Evolutionary conservation across 2,329 filamentous ascomycete genomes (phyloP).

Genomic region (Aphanoascus verrucosus): DNA sequence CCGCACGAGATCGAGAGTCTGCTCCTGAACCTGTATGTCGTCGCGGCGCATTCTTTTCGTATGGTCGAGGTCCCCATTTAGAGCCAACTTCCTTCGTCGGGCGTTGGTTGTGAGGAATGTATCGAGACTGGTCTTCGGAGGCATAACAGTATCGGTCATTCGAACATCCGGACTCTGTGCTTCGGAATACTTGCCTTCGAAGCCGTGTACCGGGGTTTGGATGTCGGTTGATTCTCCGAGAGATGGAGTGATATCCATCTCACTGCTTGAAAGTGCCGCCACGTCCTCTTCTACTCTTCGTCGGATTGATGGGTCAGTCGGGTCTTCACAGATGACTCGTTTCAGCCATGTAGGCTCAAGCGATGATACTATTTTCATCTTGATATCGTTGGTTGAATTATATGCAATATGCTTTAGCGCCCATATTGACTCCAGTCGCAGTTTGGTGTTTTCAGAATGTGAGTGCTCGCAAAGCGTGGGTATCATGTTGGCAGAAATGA

Average conservation of each 20-base stretch:
- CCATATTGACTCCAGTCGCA: constrained; percentile 83
- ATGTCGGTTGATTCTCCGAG: constrained; percentile 46
- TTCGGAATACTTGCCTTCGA: constrained; percentile 16
- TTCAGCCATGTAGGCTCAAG: constrained; percentile 72
- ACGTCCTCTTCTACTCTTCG: constrained; percentile 26
- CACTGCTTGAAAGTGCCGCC: constrained; percentile 18
- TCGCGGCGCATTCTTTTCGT: constrained; percentile 60
- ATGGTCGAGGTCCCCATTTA: constrained; percentile 59
- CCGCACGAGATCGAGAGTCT: constrained; percentile 77
- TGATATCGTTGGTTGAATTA: constrained; percentile 58
- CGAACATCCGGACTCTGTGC: constrained; percentile 24
- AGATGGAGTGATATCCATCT: constrained; percentile 19
- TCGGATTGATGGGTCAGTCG: constrained; percentile 23
- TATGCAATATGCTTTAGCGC: constrained; percentile 83
- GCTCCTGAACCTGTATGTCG: constrained; percentile 78
- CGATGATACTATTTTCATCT: constrained; percentile 65
- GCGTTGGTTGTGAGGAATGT: constrained; percentile 32
- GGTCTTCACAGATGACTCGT: constrained; percentile 58
- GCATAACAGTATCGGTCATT: constrained; percentile 30
- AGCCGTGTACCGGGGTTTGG: constrained; percentile 40
- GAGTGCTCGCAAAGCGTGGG: constrained; percentile 73
- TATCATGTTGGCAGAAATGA: constrained; percentile 64
- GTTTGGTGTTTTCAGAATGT: constrained; percentile 63
- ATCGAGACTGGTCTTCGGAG: constrained; percentile 32
- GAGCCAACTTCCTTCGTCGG: constrained; percentile 32